phyloP scores from a whole-genome alignment of 345 rosid species.

The Arabis hirsuta region DNA sequence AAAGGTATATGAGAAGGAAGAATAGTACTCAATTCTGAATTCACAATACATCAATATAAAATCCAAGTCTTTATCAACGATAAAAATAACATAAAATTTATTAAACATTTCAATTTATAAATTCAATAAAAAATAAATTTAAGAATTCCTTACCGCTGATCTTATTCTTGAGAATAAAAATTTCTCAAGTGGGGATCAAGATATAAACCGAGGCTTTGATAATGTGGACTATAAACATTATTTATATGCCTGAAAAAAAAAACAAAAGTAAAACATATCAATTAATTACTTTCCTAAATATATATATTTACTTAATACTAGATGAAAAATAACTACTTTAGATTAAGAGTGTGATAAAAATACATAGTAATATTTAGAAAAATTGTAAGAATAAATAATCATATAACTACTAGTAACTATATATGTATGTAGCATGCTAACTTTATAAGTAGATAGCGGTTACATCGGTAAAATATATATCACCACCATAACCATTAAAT shows the following conservation, averaged over 20 bases:
- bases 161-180: background rate
- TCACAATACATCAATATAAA: too few relatives aligned
- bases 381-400: background rate
- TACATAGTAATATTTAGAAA: background rate
- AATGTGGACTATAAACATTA: background rate
- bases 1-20: background rate
- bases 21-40: background rate
- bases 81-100: background rate
- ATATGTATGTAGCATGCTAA: too few relatives aligned
- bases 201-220: conserved; percentile 22
- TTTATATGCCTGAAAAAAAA: conserved; percentile 17
- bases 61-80: too few relatives aligned
- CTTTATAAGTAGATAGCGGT: too few relatives aligned
- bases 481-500: too few relatives aligned
- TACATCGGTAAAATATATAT: too few relatives aligned
- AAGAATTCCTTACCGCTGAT: background rate
- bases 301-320: background rate
- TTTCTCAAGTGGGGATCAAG: conserved; percentile 30
- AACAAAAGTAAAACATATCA: background rate
- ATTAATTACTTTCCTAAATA: background rate
- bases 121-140: background rate
- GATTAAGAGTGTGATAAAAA: background rate
- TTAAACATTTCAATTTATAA: background rate
- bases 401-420: background rate
- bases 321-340: background rate